These are phyloP conservation scores for Septoria petroselini DNA, from an alignment of 2,329 filamentous ascomycete species.

Conservation along the genomic window DNA sequence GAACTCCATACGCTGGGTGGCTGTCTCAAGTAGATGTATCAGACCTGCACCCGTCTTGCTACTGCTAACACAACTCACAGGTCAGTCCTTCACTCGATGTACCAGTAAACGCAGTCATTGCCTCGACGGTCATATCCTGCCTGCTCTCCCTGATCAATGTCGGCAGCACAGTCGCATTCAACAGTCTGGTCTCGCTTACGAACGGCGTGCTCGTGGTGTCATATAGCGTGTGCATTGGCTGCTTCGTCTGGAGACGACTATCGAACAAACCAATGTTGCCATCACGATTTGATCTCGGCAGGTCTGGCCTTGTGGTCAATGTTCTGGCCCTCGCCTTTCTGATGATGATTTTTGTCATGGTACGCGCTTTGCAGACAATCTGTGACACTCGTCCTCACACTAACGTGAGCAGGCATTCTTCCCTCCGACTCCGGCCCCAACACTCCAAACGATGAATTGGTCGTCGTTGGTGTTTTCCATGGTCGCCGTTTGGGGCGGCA, in stretches of 20 bases:
- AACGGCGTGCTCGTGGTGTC: slow-evolving; percentile 37
- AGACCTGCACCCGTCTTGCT: too few relatives aligned
- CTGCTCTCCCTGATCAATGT: slow-evolving; percentile 32
- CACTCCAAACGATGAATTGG: slow-evolving; percentile 27
- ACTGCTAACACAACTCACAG: not conserved
- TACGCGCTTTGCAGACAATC: not conserved
- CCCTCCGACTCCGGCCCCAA: slow-evolving; percentile 22
- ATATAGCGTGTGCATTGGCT: slow-evolving; percentile 27
- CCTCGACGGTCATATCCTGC: slow-evolving; percentile 19
- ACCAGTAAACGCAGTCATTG: slow-evolving; percentile 29
- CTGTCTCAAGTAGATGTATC: not conserved
- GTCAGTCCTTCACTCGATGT: slow-evolving; percentile 15
- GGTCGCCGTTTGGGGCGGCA: slow-evolving; percentile 19
- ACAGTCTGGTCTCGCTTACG: slow-evolving; percentile 37
- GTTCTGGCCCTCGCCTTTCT: slow-evolving; percentile 23
- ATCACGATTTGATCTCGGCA: slow-evolving; percentile 27
- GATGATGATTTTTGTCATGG: slow-evolving; percentile 10
- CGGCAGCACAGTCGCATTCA: slow-evolving; percentile 42
- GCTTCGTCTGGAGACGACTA: slow-evolving; percentile 25
- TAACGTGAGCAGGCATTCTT: slow-evolving; percentile 19
- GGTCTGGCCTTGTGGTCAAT: slow-evolving; percentile 20
- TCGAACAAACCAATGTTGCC: slow-evolving; percentile 23
- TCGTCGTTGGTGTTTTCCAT: slow-evolving; percentile 26
- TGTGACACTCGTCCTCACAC: not conserved
- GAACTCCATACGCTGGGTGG: slow-evolving; percentile 4